A percentile compares a stretch with the other conserved stretches of the same genome.
These are phyloP conservation scores for Xerocomus potaroensis DNA, from an alignment of 768 basidiomycete species.

Conservation along the genomic window DNA sequence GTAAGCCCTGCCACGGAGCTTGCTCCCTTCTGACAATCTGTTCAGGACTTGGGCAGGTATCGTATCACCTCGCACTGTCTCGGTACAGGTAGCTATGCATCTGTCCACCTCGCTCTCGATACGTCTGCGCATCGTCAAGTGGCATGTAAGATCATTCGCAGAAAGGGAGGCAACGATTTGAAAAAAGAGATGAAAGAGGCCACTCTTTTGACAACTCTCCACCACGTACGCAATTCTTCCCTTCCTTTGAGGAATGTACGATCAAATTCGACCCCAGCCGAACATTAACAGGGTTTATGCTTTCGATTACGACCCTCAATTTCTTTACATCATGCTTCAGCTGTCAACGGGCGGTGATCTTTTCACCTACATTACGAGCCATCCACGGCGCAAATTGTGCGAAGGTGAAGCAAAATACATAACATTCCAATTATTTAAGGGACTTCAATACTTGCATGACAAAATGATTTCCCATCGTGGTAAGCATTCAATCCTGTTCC, in stretches of 20 bases:
- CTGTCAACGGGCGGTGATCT: constrained; percentile 83
- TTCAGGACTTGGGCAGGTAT: constrained; percentile 61
- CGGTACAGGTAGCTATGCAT: constrained; percentile 78
- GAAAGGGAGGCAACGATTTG: constrained; percentile 39
- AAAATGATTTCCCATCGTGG: constrained; percentile 77
- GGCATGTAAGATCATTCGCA: constrained; percentile 79
- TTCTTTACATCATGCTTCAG: constrained; percentile 81
- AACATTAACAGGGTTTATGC: constrained; percentile 79
- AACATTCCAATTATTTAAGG: constrained; percentile 74
- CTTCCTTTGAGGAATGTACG: not conserved
- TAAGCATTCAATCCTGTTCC: constrained; percentile 20
- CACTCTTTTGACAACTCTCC: constrained; percentile 61
- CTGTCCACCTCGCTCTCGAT: constrained; percentile 75
- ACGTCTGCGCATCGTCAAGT: constrained; percentile 62
- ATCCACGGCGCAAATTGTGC: constrained; percentile 52
- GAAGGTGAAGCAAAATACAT: constrained; percentile 84
- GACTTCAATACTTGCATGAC: constrained; percentile 65
- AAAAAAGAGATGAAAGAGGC: constrained; percentile 74
- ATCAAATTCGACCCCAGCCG: constrained; percentile 42
- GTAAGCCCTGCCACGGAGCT: constrained; percentile 28
- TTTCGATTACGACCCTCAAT: constrained; percentile 57
- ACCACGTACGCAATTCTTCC: constrained; percentile 53
- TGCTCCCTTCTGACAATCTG: not conserved
- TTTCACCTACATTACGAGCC: constrained; percentile 77
- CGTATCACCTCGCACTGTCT: constrained; percentile 75